A percentile compares a stretch with the other conserved stretches of the same genome.
Evolutionary conservation across 345 rosid genomes (phyloP).

Genomic region (Barbarea vulgaris): DNA sequence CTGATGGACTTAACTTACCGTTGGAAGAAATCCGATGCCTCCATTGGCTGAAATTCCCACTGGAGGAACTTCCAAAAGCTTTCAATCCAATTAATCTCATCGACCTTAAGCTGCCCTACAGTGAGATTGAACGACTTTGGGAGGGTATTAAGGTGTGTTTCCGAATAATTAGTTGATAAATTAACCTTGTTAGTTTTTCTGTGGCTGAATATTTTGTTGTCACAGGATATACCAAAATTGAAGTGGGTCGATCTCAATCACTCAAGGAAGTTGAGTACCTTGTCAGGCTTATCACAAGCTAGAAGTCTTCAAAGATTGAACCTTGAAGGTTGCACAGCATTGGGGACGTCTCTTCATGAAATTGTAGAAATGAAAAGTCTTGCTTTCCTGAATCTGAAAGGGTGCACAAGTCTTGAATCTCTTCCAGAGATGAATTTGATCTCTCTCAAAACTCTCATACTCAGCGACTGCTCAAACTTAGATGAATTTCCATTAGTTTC

Average conservation of each 20-base stretch:
- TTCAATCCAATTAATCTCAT: conserved; percentile 7
- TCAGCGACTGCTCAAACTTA: conserved; percentile 30
- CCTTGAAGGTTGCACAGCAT: conserved; percentile 32
- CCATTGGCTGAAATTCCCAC: conserved; percentile 33
- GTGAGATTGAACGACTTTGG: conserved; percentile 38
- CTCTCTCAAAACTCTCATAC: conserved; percentile 23
- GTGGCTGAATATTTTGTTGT: not conserved
- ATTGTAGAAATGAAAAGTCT: conserved; percentile 16
- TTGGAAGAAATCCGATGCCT: conserved; percentile 22
- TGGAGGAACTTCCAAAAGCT: conserved; percentile 23
- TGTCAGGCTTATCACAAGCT: conserved; percentile 37
- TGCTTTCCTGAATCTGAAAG: conserved; percentile 17
- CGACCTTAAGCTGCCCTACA: conserved; percentile 8
- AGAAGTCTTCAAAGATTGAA: conserved; percentile 14
- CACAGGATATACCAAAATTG: conserved; percentile 24
- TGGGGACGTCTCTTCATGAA: not conserved
- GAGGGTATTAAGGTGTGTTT: conserved; percentile 22
- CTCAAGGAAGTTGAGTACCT: conserved; percentile 15
- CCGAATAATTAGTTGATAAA: no score
- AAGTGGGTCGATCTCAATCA: conserved; percentile 29
- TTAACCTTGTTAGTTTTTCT: no score
- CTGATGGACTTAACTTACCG: conserved; percentile 19
- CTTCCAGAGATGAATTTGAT: not conserved
- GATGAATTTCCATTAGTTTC: conserved; percentile 27
- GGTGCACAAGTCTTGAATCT: conserved; percentile 23